These are phyloP conservation scores for Taiozyma sp. DNA, from an alignment of 1,139 yeast genomes.

Conservation along the genomic window DNA sequence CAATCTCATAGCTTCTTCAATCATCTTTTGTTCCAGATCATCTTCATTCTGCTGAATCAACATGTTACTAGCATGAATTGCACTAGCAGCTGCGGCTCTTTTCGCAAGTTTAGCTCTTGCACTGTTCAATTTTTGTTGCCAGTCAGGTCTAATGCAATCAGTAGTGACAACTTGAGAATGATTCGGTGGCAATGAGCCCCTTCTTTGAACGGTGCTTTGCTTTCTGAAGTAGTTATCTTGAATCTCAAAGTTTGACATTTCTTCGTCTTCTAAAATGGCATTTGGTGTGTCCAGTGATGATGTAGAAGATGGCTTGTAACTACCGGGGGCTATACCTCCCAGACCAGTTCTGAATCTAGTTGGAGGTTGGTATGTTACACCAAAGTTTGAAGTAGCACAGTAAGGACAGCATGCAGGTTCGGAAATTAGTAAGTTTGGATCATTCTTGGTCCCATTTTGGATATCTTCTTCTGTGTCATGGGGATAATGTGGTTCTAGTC, in stretches of 20 bases:
- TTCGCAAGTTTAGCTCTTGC: slow-evolving; percentile 80
- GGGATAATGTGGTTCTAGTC: slow-evolving; percentile 94
- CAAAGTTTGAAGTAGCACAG: slow-evolving; percentile 86
- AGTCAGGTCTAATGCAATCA: slow-evolving; percentile 85
- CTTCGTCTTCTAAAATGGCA: slow-evolving; percentile 22
- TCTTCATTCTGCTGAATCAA: slow-evolving; percentile 32
- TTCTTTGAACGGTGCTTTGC: slow-evolving; percentile 23
- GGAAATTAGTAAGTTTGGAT: slow-evolving; percentile 65
- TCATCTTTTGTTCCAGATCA: slow-evolving; percentile 71
- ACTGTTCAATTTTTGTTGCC: slow-evolving; percentile 70
- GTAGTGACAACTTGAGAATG: slow-evolving; percentile 69
- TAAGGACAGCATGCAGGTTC: slow-evolving; percentile 93
- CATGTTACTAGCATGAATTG: slow-evolving; percentile 80
- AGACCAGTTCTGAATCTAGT: slow-evolving; percentile 51
- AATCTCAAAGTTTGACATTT: slow-evolving; percentile 16
- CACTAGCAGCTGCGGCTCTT: slow-evolving; percentile 90
- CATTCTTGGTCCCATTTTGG: slow-evolving; percentile 29
- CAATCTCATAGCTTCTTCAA: slow-evolving; percentile 76
- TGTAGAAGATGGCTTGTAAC: slow-evolving; percentile 23
- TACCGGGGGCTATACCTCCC: slow-evolving; percentile 39
- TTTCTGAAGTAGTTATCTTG: slow-evolving; percentile 24
- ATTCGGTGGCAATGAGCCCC: slow-evolving; percentile 52
- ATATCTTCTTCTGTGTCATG: slow-evolving; percentile 51
- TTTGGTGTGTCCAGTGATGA: slow-evolving; percentile 2
- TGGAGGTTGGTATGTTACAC: slow-evolving; percentile 73